Base-by-base conservation (phyloP, 257 asterid species). In the Solanum etuberosum region DNA sequence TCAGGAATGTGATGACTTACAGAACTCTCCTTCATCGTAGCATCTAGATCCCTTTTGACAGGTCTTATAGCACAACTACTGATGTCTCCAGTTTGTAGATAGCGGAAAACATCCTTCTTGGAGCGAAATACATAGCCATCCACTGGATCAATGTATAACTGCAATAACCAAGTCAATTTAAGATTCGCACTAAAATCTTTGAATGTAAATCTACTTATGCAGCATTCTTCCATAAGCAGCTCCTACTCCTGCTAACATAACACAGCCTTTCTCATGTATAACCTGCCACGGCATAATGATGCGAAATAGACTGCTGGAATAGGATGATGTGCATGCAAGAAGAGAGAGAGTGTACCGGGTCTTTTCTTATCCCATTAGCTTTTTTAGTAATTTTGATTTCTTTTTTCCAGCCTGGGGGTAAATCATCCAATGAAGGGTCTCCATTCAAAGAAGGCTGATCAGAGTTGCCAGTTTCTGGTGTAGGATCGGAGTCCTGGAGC, bases 401-500 rank as follows among this genome's bases (percentile, higher is more conserved):
- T 90, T 90, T 91, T 76, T 90, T 92, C 98, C 98, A 95, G 81
- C 97, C 97, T 38, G 92, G 91, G 23, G 98, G 98, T 83, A 95
- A 90, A 65, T 88, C 96, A 82, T 91, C 94, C 84, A 83, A 37
- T 20, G 63, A 37, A 48, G 90, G 27, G 40, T 86, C 83, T 61
- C 73, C 48, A 35, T 74, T 54, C 54, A 86, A 65, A 54, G 86
- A 88, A 25, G 61, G 76, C 40, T 35, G 71, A 73, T 51, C 86
- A 48, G 77, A 83, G 16, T 73, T 40, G 18, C 48, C 86, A 51
- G 76, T 27, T 61, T 37, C 86, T 70, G 31, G 68, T 81, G 42
- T 29, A 18, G 63, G 81, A 57, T 86, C 76, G 8, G 65, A 13
- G 54, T 84, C 88, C 86, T 82, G 77, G 67, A 70, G 77, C 43